These are phyloP conservation scores for Nemania sp. DNA, from an alignment of 2,329 filamentous ascomycete species.

Conservation along the genomic window DNA sequence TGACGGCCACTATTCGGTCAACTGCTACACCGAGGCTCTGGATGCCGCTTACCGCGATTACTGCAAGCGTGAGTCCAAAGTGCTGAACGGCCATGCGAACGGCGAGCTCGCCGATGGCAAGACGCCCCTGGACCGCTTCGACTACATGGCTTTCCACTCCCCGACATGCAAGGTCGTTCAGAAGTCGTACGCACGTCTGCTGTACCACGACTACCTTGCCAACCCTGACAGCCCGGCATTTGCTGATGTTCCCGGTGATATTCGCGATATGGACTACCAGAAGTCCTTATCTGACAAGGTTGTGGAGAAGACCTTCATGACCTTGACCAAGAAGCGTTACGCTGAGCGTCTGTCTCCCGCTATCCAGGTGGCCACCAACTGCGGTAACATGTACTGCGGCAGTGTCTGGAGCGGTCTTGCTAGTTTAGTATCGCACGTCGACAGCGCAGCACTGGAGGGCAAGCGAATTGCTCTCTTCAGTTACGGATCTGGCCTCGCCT, in stretches of 20 bases:
- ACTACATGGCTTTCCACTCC: slow-evolving; percentile 81
- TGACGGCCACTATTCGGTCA: slow-evolving; percentile 80
- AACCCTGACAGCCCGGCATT: slow-evolving; percentile 70
- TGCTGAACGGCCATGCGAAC: slow-evolving; percentile 59
- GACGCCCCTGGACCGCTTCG: slow-evolving; percentile 76
- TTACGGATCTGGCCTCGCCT: slow-evolving; percentile 75
- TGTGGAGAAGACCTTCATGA: slow-evolving; percentile 87
- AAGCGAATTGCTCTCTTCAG: slow-evolving; percentile 78
- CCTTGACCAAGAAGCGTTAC: slow-evolving; percentile 80
- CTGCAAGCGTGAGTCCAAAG: slow-evolving; percentile 69
- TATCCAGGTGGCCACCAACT: slow-evolving; percentile 77
- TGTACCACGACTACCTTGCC: slow-evolving; percentile 83
- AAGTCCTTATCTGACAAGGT: slow-evolving; percentile 79
- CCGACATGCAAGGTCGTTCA: slow-evolving; percentile 86
- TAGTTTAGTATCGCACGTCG: slow-evolving; percentile 67
- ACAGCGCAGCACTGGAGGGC: slow-evolving; percentile 65
- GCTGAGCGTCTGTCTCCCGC: slow-evolving; percentile 73
- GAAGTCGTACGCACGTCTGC: slow-evolving; percentile 80
- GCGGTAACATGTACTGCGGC: slow-evolving; percentile 69
- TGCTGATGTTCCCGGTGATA: slow-evolving; percentile 73
- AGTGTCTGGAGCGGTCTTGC: slow-evolving; percentile 79
- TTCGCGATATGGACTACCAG: slow-evolving; percentile 77
- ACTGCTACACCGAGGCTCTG: slow-evolving; percentile 79
- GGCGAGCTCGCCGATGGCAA: slow-evolving; percentile 49
- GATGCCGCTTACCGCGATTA: slow-evolving; percentile 83